Conservation (phyloP, 805 yeast species). For the Lipomyces spencermartinsiae region DNA sequence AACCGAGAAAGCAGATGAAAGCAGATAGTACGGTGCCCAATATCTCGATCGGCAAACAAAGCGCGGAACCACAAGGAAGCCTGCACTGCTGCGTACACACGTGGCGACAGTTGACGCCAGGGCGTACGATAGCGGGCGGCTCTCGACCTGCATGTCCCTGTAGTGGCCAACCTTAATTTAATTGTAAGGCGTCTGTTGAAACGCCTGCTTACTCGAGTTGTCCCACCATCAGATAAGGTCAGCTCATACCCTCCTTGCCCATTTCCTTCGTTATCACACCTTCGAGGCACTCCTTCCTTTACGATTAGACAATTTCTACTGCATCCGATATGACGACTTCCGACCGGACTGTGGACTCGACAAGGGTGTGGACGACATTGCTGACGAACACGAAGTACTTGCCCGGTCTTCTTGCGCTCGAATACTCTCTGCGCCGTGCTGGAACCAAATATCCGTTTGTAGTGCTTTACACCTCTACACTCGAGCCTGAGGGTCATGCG, state of each 20-base stretch:
- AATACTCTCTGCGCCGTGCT: slow-evolving; percentile 53
- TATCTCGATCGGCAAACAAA: too few relatives aligned
- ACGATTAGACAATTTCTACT: background rate
- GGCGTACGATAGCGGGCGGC: background rate
- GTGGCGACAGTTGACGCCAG: background rate
- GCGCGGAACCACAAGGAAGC: too few relatives aligned
- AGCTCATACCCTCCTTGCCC: background rate
- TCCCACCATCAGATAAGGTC: background rate
- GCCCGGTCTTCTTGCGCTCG: slow-evolving; percentile 58
- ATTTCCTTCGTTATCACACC: background rate
- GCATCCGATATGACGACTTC: slow-evolving; percentile 17
- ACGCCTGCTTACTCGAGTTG: background rate
- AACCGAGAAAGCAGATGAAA: too few relatives aligned
- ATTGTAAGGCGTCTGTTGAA: background rate
- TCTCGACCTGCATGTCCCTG: background rate
- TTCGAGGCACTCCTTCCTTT: background rate
- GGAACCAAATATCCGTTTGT: slow-evolving; percentile 59
- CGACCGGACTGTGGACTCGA: slow-evolving; percentile 31
- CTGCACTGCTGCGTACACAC: too few relatives aligned
- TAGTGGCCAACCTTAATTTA: background rate
- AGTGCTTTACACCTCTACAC: slow-evolving; percentile 59
- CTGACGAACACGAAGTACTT: slow-evolving; percentile 60
- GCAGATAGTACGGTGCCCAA: too few relatives aligned
- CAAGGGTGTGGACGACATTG: slow-evolving; percentile 60
- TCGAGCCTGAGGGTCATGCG: slow-evolving; percentile 52